These are phyloP conservation scores for Falciphora oryzae DNA, from an alignment of 2,329 filamentous ascomycete species.

Conservation along the genomic window DNA sequence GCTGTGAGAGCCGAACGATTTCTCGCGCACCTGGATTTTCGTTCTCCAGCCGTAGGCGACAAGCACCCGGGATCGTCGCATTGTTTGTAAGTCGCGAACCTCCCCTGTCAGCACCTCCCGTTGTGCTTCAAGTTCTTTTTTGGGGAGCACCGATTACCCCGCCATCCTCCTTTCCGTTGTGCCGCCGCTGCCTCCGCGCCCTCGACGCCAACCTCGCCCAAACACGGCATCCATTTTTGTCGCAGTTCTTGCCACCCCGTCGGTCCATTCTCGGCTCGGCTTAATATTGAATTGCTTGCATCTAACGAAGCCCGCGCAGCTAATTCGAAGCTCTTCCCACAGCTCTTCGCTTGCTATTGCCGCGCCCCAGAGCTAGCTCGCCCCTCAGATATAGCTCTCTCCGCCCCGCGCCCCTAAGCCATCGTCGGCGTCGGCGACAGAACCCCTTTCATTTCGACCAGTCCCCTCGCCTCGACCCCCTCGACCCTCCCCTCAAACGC, in stretches of 20 bases:
- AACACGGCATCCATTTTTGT: background rate
- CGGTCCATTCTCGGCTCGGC: background rate
- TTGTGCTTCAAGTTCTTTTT: background rate
- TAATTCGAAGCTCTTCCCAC: background rate
- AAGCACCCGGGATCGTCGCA: background rate
- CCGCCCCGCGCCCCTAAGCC: background rate
- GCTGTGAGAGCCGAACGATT: background rate
- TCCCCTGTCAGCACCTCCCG: background rate
- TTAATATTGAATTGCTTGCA: background rate
- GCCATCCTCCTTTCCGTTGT: background rate
- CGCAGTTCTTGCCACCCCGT: background rate
- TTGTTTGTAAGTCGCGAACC: background rate
- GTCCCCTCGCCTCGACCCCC: background rate
- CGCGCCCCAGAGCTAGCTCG: background rate
- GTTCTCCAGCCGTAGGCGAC: background rate
- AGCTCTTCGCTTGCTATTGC: background rate
- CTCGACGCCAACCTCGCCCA: too few species aligned
- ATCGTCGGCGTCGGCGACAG: background rate
- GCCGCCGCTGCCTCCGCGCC: too few species aligned
- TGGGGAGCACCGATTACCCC: background rate
- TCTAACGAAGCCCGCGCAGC: background rate
- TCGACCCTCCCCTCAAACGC: background rate
- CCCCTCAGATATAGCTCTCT: too few species aligned
- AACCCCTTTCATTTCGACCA: background rate
- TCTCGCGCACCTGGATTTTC: background rate